Percentiles rank a stretch among this genome's conserved stretches.
Conservation (phyloP, 192 early-diverging fungal genomes). For the Entomortierella parvispora region DNA sequence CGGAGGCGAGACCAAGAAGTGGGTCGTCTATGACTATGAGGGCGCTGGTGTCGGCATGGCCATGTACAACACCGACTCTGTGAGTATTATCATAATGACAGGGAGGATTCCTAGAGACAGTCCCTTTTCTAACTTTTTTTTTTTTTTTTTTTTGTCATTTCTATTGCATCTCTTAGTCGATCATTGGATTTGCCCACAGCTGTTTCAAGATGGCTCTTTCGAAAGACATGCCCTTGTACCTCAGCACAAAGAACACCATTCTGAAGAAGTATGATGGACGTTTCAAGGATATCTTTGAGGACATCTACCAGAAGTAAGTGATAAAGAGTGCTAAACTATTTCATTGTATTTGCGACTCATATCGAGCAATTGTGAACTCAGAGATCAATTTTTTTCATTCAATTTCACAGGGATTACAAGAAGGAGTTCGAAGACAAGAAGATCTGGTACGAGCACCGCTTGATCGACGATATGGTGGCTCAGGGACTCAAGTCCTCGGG, state of each 20-base stretch:
- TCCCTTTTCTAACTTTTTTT: not conserved
- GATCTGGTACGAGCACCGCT: constrained; percentile 98
- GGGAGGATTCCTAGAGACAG: not conserved
- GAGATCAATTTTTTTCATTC: not conserved
- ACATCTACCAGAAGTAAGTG: constrained; percentile 78
- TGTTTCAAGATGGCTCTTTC: constrained; percentile 95
- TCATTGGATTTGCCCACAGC: constrained; percentile 90
- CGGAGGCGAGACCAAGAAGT: constrained; percentile 67
- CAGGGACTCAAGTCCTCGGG: constrained; percentile 94
- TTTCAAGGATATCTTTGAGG: constrained; percentile 98
- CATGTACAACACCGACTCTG: constrained; percentile 94
- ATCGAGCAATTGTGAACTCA: not conserved
- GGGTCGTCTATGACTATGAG: constrained; percentile 84
- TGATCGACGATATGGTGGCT: constrained; percentile 99
- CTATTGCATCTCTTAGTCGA: constrained; percentile 62
- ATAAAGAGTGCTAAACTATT: no score
- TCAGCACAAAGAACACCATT: constrained; percentile 98
- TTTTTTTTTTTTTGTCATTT: not conserved
- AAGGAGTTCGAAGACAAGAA: constrained; percentile 78
- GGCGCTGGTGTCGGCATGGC: constrained; percentile 90
- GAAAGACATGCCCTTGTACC: constrained; percentile 95
- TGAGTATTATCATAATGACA: constrained; percentile 16
- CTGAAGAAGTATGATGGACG: constrained; percentile 97
- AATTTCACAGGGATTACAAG: constrained; percentile 71
- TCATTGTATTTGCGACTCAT: not conserved